Percentiles rank a stretch among this genome's conserved stretches.
phyloP scores from a whole-genome alignment of 2,329 filamentous ascomycete species.

The Fusarium devonianum region DNA sequence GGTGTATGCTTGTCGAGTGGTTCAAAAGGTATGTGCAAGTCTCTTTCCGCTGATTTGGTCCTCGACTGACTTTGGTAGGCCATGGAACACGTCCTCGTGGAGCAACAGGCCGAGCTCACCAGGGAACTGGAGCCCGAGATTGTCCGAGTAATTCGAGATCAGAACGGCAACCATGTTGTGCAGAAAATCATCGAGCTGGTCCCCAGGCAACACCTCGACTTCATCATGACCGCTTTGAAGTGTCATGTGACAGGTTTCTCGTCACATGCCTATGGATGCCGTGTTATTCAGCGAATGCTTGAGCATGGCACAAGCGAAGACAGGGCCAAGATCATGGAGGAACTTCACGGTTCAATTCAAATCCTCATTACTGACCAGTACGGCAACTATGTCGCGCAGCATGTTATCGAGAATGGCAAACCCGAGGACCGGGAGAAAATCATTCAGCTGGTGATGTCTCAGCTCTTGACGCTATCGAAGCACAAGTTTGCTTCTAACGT shows the following conservation, averaged over 20 bases:
- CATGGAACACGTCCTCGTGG: constrained; percentile 87
- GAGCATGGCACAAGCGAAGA: constrained; percentile 80
- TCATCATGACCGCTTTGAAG: constrained; percentile 82
- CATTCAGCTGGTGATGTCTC: constrained; percentile 74
- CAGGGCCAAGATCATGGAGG: constrained; percentile 74
- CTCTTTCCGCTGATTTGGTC: background rate
- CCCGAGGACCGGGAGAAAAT: constrained; percentile 75
- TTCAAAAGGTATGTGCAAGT: constrained; percentile 76
- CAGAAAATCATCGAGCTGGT: constrained; percentile 90
- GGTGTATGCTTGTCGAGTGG: constrained; percentile 93
- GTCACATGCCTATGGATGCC: constrained; percentile 84
- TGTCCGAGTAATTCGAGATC: constrained; percentile 79
- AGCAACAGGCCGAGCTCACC: constrained; percentile 85
- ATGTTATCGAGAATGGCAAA: constrained; percentile 82
- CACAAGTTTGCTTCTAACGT: constrained; percentile 98
- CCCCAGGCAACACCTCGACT: constrained; percentile 79
- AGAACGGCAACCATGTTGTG: constrained; percentile 95
- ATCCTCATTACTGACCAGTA: constrained; percentile 85
- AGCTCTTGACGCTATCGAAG: constrained; percentile 80
- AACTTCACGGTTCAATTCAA: constrained; percentile 76
- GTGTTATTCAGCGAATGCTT: constrained; percentile 90
- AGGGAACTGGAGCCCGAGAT: constrained; percentile 82
- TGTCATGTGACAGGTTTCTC: constrained; percentile 78
- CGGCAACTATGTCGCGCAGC: constrained; percentile 96
- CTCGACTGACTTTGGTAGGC: constrained; percentile 62